Evolutionary conservation across 2,329 filamentous ascomycete genomes (phyloP).

Genomic region (Pestalotiopsis sp.): DNA sequence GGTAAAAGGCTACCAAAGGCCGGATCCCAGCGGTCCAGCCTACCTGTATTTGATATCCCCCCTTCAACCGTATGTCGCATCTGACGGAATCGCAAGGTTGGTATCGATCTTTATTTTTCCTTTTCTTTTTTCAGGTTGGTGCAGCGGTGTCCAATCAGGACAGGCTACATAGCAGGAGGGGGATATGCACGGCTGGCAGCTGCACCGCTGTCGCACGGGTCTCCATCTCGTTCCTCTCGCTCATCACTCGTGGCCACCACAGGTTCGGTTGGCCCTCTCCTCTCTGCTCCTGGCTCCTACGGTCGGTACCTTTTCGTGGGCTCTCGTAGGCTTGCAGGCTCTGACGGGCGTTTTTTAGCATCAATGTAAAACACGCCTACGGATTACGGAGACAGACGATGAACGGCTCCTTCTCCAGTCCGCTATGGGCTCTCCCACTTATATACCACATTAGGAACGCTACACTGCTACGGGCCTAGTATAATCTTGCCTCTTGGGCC

Average conservation of each 20-base stretch:
- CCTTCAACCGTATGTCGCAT: neutral
- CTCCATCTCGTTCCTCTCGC: neutral
- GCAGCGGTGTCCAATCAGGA: constrained; percentile 10
- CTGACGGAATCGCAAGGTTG: constrained; percentile 6
- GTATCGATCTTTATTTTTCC: neutral
- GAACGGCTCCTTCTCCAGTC: constrained; percentile 9
- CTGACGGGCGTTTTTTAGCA: constrained; percentile 23
- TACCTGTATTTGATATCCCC: neutral
- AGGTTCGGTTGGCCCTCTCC: neutral
- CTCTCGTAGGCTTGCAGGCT: neutral
- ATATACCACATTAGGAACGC: too few relatives aligned
- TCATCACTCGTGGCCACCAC: neutral
- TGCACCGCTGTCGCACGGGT: constrained; percentile 2
- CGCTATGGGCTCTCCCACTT: neutral
- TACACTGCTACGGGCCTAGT: neutral
- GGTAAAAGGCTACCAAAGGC: neutral
- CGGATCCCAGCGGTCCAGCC: neutral
- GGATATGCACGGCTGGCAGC: constrained; percentile 4
- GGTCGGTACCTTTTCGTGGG: neutral
- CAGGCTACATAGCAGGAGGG: neutral
- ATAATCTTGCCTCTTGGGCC: neutral
- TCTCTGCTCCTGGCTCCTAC: neutral
- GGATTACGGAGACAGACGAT: constrained; percentile 20
- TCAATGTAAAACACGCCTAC: constrained; percentile 39
- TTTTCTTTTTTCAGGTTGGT: constrained; percentile 1